These are phyloP conservation scores for Nephromyces sp. DNA, from an alignment of 169 alveolate species.

Conservation along the genomic window DNA sequence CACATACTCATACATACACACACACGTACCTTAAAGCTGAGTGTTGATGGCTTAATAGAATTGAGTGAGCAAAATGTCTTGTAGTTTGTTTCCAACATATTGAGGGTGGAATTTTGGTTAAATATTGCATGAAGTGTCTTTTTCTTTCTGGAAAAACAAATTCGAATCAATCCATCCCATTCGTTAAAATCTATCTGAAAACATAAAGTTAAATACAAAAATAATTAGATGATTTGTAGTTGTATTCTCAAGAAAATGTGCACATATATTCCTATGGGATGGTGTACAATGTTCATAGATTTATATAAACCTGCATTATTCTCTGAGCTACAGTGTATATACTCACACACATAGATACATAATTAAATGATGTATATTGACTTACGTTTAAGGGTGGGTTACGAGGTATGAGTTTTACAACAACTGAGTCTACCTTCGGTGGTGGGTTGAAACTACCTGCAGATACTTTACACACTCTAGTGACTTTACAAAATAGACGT, in stretches of 20 bases:
- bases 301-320: too few relatives aligned
- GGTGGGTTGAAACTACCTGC: constrained; percentile 98
- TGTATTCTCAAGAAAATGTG: too few relatives aligned
- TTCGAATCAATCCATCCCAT: constrained; percentile 96
- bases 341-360: too few relatives aligned
- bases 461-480: constrained; percentile 86
- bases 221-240: too few relatives aligned
- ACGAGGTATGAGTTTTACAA: constrained; percentile 92
- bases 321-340: too few relatives aligned
- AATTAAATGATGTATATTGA: too few relatives aligned
- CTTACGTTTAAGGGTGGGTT: constrained; percentile 77
- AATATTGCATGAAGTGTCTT: constrained; percentile 91
- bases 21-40: constrained; percentile 2
- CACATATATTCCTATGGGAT: too few relatives aligned
- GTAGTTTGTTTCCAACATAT: constrained; percentile 84
- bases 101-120: constrained; percentile 79
- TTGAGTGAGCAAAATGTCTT: constrained; percentile 71
- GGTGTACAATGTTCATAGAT: too few relatives aligned
- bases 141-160: constrained; percentile 92
- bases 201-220: not conserved
- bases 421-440: constrained; percentile 97
- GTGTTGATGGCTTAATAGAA: constrained; percentile 40
- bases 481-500: constrained; percentile 65
- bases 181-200: constrained; percentile 81
- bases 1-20: too few relatives aligned